Base-by-base conservation (phyloP, 768 basidiomycete genomes). In the Russula foetens region DNA sequence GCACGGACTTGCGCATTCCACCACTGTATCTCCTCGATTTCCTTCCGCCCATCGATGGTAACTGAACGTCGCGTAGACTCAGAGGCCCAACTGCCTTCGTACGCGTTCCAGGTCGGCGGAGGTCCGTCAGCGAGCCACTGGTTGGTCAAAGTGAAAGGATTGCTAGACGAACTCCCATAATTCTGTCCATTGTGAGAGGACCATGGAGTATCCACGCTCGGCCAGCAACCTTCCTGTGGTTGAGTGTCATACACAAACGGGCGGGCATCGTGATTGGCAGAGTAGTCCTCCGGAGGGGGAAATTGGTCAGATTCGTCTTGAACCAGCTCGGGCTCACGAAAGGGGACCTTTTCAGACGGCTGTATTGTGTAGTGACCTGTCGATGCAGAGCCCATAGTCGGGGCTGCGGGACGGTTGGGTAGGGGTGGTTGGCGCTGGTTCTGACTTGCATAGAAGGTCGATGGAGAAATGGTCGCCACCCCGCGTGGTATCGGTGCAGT, bases 1-100 rank as follows among this genome's bases (percentile, higher is more conserved):
- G 74, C 74, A 45, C 81, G 79, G 21, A 77, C 66, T 19, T 76
- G 76, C 8, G 75, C 67, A 69, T 87, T 80, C 84, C 84, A 90
- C 90, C 89, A 91, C 48, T 75, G 73, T 21, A 70, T 71, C 71
- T 91, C 89, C 68, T 91, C 87, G 3, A 75, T 68, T 8, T 74
- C 75, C 54, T 77, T 75, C 48, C 88, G 76, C 7, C 84, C 86
- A 72, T 83, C 81, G 65, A 91, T 86, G 45, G 59, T 71, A 62
- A 71, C 69, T n/a, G 70, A 72, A 45, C 71, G 70, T 19, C 64
- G 66, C 7, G 71, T 60, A 8, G 72, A 45, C 3, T 60, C 59
- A 6, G 47, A 39, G 33, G n/a, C 48, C 59, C 64, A 63, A 48
- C 58, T 44, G 6, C 60, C 55, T 23, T 55, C 64, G 48, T 31